A percentile compares a stretch with the other conserved stretches of the same genome.
Evolutionary conservation across 768 basidiomycete genomes (phyloP).

Genomic region (Neoboletus brunneissimus): DNA sequence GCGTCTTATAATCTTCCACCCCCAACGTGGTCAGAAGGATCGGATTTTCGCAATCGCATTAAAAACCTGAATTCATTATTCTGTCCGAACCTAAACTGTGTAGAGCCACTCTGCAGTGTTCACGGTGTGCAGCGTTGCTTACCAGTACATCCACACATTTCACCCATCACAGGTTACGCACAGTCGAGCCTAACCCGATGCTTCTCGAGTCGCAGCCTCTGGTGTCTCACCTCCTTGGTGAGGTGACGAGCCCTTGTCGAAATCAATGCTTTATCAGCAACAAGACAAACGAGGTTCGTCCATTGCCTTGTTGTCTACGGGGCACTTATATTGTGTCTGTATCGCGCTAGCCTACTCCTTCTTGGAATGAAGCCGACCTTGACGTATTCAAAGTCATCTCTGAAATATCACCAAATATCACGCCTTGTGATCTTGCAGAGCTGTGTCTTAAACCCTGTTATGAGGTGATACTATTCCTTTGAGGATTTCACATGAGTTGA

Average conservation of each 20-base stretch:
- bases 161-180: conserved; percentile 10
- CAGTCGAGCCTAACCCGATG: conserved; percentile 26
- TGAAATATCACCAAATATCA: conserved; percentile 42
- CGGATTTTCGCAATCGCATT: conserved; percentile 29
- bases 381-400: conserved; percentile 41
- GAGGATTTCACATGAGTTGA: neutral
- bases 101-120: conserved; percentile 46
- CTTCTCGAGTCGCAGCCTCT: neutral
- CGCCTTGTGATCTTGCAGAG: conserved; percentile 53
- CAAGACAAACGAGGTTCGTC: conserved; percentile 13
- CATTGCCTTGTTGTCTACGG: neutral
- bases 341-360: conserved; percentile 28
- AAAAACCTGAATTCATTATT: conserved; percentile 41
- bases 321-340: neutral
- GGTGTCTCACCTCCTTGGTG: neutral
- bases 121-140: conserved; percentile 40
- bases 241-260: conserved; percentile 23
- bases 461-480: conserved; percentile 40
- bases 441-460: conserved; percentile 57
- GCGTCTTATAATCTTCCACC: conserved; percentile 11
- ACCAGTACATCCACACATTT: conserved; percentile 10
- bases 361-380: conserved; percentile 41
- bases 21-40: conserved; percentile 5
- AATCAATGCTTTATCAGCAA: conserved; percentile 28
- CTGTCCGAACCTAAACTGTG: conserved; percentile 52